Percentiles rank a stretch among this genome's conserved stretches.
phyloP scores from a whole-genome alignment of 2,329 filamentous ascomycete species.

The Ilyonectria robusta region DNA sequence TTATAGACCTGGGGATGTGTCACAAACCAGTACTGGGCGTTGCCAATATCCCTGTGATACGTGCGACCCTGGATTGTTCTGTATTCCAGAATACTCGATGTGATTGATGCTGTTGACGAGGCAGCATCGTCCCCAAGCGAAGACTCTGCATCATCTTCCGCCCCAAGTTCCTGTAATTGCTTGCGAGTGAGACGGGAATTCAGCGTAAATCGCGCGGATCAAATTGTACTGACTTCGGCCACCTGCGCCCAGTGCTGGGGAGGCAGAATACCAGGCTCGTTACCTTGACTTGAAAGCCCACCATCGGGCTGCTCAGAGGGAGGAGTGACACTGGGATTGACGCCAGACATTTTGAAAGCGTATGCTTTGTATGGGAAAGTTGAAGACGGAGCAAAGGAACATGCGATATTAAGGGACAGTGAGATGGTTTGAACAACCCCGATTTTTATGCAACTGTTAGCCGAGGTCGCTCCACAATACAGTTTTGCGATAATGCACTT shows the following conservation, averaged over 20 bases:
- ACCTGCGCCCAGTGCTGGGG: conserved; percentile 35
- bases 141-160: conserved; percentile 27
- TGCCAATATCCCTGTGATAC: conserved; percentile 33
- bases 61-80: conserved; percentile 34
- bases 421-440: too few species aligned
- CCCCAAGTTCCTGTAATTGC: conserved; percentile 23
- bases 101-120: conserved; percentile 30
- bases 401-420: too few species aligned
- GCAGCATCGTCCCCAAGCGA: conserved; percentile 15
- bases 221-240: conserved; percentile 21
- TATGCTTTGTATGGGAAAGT: too few species aligned
- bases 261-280: conserved; percentile 28
- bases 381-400: too few species aligned
- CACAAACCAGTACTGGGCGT: conserved; percentile 37
- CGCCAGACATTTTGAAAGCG: too few species aligned
- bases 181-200: too few species aligned
- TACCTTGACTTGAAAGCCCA: background rate
- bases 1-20: accelerated
- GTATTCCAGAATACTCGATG: conserved; percentile 35
- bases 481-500: too few species aligned
- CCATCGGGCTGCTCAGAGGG: background rate
- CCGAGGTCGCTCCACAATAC: too few species aligned
- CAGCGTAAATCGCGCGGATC: background rate
- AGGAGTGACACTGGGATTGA: background rate
- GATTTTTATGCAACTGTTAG: too few species aligned